Evolutionary conservation across 1,139 yeast genomes (phyloP), one percentile per base, ranked within the genome.

Genomic region (Taiozyma onychis): DNA sequence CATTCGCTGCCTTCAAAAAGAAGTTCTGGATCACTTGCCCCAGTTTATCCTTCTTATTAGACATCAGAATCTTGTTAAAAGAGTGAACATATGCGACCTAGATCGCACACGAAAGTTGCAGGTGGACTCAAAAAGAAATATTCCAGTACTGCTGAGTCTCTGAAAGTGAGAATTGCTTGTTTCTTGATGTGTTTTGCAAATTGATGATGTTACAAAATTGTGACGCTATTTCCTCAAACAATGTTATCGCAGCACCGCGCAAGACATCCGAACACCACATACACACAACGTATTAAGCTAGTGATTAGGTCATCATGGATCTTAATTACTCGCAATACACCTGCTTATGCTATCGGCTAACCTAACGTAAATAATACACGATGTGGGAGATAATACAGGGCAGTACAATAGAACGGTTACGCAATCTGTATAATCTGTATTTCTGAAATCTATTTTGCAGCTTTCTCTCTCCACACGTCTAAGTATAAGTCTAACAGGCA

Each of bases 401-500:
- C 13, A 13, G 5, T 30, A 30, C 34, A 30, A 30, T 30, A 13
- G 13, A 13, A 14, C 7, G 4, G 34, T 3, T 32, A 32, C n/a
- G 18, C 18, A 32, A 32, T 6, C 16, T n/a, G 14, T n/a, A n/a
- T 32, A 32, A 32, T 6, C 35, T n/a, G 13, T 32, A 14, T n/a
- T 32, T 32, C 16, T 32, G 18, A n/a, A 32, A n/a, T 30, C 16
- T 32, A 32, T 32, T n/a, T n/a, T 37, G 16, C 24, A 18, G 10
- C 4, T 37, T 37, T 18, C 24, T 24, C 24, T 18, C 24, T 42
- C 54, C 53, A 78, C 42, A 81, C 66, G 62, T 89, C 96, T 57
- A 77, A 76, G 67, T 83, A 87, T 52, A 93, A 70, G 65, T 93
- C 98, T 47, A 93, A 70, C 54, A 93, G 70, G 61, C 97, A 88